Evolutionary conservation across 1,139 yeast species (phyloP), one percentile per base, ranked within the genome.

Genomic region (Sugiyamaella novakii): DNA sequence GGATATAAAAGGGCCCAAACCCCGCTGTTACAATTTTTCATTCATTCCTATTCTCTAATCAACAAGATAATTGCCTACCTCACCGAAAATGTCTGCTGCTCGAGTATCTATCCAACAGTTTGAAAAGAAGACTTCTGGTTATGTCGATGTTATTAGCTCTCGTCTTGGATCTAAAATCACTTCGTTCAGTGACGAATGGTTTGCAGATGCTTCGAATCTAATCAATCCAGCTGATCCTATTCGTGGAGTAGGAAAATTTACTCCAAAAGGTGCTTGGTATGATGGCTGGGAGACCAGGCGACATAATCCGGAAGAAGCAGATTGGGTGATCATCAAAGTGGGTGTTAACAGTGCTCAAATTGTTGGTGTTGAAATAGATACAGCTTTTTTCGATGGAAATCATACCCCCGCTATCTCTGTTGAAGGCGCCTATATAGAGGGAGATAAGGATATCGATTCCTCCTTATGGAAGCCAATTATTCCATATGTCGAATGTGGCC

Each of bases 241-340:
- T 50, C 76, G 94, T 62, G 95, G 87, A 62, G 84, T 87, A 18
- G 83, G 89, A 15, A 75, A 78, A 60, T 91, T 87, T 69, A 80
- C 85, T 3, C 84, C 80, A 56, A 80, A 91, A 3, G 98, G 98
- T 47, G 96, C 96, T 4, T 89, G 97, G 96, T 91, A 87, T 65
- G 98, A 91, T 60, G 98, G 98, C 12, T 91, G 98, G 98, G 98
- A 91, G 69, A 89, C 98, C 18, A 78, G 97, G 66, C 79, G 98
- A 69, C 98, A 91, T 73, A 91, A 91, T 68, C 70, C 80, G 1
- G 84, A 75, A 53, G 88, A 81, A 50, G 86, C 87, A 36, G 98
- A 91, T 63, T 89, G 91, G 86, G 96, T 86, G 24, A 74, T 87
- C 34, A 72, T 91, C 67, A 77, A 80, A 65, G 74, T 87, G 63